Evolutionary conservation across 176 grass and related monocot genomes (phyloP).

Genomic region (Secale cereale): DNA sequence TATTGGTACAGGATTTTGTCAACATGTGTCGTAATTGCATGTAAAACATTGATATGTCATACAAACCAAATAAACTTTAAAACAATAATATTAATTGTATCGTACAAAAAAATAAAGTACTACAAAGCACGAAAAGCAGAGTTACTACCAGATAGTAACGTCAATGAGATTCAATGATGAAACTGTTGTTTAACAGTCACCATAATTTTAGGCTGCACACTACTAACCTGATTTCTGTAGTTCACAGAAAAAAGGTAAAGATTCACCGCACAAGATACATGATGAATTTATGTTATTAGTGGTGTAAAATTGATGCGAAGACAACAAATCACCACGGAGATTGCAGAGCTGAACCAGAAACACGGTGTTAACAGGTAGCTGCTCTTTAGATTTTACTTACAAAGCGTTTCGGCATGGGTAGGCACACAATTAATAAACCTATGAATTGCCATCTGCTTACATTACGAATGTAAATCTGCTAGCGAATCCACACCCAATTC

Average conservation of each 20-base stretch:
- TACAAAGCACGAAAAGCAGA: not conserved
- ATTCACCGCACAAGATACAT: not conserved
- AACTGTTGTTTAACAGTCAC: not conserved
- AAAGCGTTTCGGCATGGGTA: not conserved
- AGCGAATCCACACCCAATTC: not conserved
- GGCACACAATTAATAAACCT: not conserved
- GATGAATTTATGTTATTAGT: not conserved
- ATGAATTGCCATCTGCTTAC: not conserved
- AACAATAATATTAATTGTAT: not conserved
- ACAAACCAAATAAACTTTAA: not conserved
- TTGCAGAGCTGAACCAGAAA: not conserved
- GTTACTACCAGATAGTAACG: too few species aligned
- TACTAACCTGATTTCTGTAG: not conserved
- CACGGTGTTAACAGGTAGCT: not conserved
- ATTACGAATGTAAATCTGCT: constrained; percentile 11
- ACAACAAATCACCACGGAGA: not conserved
- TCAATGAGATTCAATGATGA: not conserved
- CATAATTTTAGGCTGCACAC: not conserved
- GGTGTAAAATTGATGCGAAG: not conserved
- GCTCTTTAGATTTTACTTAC: not conserved
- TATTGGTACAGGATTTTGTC: not conserved
- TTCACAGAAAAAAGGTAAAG: not conserved
- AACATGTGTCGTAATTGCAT: not conserved
- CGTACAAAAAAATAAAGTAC: not conserved
- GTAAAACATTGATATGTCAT: not conserved